These are phyloP conservation scores for Dacryopinax spathularia DNA, from an alignment of 768 basidiomycete species.

Conservation along the genomic window DNA sequence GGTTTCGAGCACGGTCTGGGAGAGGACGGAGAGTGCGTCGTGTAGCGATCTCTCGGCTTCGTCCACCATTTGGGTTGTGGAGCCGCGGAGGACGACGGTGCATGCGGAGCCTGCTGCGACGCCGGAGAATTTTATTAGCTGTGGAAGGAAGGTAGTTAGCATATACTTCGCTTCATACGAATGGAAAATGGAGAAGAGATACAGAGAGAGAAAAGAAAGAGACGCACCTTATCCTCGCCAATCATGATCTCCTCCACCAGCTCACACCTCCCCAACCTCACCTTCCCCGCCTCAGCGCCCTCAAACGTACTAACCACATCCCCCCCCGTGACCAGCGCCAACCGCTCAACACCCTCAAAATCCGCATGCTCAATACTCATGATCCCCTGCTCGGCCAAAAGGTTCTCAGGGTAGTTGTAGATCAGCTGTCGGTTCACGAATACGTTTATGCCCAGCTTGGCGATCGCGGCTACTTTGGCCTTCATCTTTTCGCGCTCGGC, in stretches of 20 bases:
- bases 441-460: slow-evolving; percentile 85
- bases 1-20: slow-evolving; percentile 96
- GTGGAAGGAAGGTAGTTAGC: slow-evolving; percentile 6
- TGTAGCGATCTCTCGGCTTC: slow-evolving; percentile 96
- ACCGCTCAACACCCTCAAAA: slow-evolving; percentile 93
- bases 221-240: slow-evolving; percentile 85
- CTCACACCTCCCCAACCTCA: slow-evolving; percentile 86
- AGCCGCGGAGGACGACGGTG: slow-evolving; percentile 93
- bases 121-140: slow-evolving; percentile 99
- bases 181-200: not conserved
- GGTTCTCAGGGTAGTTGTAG: slow-evolving; percentile 97
- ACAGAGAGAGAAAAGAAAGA: not conserved
- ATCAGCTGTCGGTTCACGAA: slow-evolving; percentile 97
- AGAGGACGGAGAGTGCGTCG: slow-evolving; percentile 91
- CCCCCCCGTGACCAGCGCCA: slow-evolving; percentile 92
- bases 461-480: slow-evolving; percentile 88
- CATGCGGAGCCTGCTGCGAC: slow-evolving; percentile 96
- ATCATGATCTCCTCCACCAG: slow-evolving; percentile 98
- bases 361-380: slow-evolving; percentile 97
- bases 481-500: slow-evolving; percentile 99
- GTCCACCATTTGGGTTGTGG: slow-evolving; percentile 97
- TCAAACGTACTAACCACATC: slow-evolving; percentile 96
- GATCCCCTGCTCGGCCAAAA: slow-evolving; percentile 89
- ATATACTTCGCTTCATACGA: no score
- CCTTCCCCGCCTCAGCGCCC: slow-evolving; percentile 53